Evolutionary conservation across 495 filamentous ascomycete genomes (phyloP), one percentile per base, ranked within the genome.

Genomic region (Penicillium soppii): DNA sequence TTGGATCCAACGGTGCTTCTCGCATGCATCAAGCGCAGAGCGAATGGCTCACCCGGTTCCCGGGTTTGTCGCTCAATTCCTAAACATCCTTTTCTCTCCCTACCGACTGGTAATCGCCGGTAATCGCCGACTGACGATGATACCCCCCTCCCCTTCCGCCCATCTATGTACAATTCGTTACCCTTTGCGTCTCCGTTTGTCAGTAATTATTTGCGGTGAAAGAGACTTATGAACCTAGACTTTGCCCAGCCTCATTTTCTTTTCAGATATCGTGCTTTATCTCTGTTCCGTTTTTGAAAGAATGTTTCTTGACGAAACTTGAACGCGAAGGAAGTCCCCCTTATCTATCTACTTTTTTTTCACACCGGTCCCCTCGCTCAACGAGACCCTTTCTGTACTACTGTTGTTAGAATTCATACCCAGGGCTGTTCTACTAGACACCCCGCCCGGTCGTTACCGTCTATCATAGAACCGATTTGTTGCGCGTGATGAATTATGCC

Each of bases 11-110:
- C 33, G 58, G 62, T 13, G 55, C 61, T 12, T 51, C 70, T 37
- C 70, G 73, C 30, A 59, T 72, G 32, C 68, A 76, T 16, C 62
- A 68, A 13, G 49, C 63, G 9, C 67, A 70, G 20, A 59, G 59
- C 35, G 78, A 80, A 39, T 80, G 75, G 74, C 58, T 64, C 27
- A 58, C 60, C 38, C 61, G 68, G 4, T 79, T 81, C 54, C 78
- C 78, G 51, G 75, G 76, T 17, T 52, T 81, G n/a, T 81, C 78
- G 8, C 70, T 81, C 15, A 73, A 72, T 23, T 77, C 72, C 39
- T 78, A 53, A 69, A 29, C 25, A 21, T 16, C 26, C 15, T 27
- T 26, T 20, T 20, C 7, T 44, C 19, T 27, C 23, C 29, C n/a
- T n/a, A n/a, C n/a, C n/a, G n/a, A n/a, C n/a, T n/a, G n/a, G n/a